These are phyloP conservation scores for Thielaviopsis euricoi DNA, from an alignment of 2,329 filamentous ascomycete species.

Conservation along the genomic window DNA sequence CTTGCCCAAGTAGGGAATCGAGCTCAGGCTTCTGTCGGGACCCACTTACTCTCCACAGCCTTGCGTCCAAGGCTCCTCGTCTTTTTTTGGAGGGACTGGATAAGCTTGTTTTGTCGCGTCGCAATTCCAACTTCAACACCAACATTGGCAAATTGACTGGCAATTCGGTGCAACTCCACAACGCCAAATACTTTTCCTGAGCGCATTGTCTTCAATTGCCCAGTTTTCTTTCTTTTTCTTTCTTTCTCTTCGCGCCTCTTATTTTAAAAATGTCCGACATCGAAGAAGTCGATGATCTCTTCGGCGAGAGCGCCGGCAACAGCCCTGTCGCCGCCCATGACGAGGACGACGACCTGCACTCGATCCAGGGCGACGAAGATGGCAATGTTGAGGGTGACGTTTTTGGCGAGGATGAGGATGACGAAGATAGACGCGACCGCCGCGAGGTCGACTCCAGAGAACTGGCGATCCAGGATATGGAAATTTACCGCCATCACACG, in stretches of 20 bases:
- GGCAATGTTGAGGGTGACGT: conserved; percentile 16
- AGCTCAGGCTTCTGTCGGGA: background rate
- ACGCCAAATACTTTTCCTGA: background rate
- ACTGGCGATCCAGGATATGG: conserved; percentile 45
- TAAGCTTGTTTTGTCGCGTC: conserved; percentile 2
- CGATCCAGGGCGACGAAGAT: conserved; percentile 31
- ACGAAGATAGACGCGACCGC: background rate
- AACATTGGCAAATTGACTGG: background rate
- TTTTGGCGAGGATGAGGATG: conserved; percentile 9
- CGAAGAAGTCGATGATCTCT: conserved; percentile 43
- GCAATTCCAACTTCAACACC: background rate
- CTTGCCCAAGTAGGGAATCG: background rate
- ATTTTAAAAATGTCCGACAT: conserved; percentile 34
- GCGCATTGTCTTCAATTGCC: background rate
- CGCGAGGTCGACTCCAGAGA: conserved; percentile 21
- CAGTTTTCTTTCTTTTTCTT: background rate
- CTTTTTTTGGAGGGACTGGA: background rate
- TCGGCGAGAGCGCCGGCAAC: conserved; percentile 44
- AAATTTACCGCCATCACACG: conserved; percentile 50
- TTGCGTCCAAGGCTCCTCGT: conserved; percentile 10
- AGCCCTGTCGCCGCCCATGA: conserved; percentile 46
- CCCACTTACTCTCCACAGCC: conserved; percentile 6
- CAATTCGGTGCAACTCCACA: background rate
- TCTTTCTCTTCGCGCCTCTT: background rate
- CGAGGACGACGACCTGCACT: conserved; percentile 34